Evolutionary conservation across 768 basidiomycete genomes (phyloP).

Genomic region (Boletus tomentosulus): DNA sequence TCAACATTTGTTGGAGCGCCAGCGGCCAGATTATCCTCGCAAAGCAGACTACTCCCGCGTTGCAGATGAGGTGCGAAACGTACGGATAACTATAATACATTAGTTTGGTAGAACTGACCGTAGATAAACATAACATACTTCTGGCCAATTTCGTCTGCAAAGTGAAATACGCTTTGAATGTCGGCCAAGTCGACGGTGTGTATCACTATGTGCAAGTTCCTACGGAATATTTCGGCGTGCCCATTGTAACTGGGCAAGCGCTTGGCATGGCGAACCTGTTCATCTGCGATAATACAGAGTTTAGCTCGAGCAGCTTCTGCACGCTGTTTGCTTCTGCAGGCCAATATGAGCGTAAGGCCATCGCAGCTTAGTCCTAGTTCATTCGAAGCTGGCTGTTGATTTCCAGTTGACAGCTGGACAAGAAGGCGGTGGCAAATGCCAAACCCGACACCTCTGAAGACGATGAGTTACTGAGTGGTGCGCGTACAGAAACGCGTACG

Average conservation of each 20-base stretch:
- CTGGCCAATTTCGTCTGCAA: conserved; percentile 48
- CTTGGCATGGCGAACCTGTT: conserved; percentile 41
- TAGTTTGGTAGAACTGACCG: neutral
- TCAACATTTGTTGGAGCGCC: conserved; percentile 45
- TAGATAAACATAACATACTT: conserved; percentile 40
- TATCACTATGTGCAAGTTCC: conserved; percentile 56
- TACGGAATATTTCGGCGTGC: conserved; percentile 53
- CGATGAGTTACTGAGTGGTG: conserved; percentile 29
- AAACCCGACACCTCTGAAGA: conserved; percentile 71
- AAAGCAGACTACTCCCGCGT: conserved; percentile 71
- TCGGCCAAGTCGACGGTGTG: conserved; percentile 62
- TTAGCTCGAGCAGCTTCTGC: conserved; percentile 59
- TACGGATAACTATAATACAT: conserved; percentile 59
- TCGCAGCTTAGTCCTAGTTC: conserved; percentile 34
- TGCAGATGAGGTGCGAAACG: conserved; percentile 75
- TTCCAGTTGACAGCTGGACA: conserved; percentile 52
- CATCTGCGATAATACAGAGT: conserved; percentile 52
- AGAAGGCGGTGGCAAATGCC: conserved; percentile 80
- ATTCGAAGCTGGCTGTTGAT: conserved; percentile 31
- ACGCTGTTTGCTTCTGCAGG: conserved; percentile 64
- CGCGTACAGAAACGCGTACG: conserved; percentile 35
- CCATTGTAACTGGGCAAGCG: conserved; percentile 40
- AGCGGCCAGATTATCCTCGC: conserved; percentile 46
- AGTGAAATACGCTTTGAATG: conserved; percentile 56
- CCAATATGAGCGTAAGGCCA: conserved; percentile 73